These are phyloP conservation scores for Azolla pinnata DNA, from an alignment of 75 land plant genomes.

Conservation along the genomic window DNA sequence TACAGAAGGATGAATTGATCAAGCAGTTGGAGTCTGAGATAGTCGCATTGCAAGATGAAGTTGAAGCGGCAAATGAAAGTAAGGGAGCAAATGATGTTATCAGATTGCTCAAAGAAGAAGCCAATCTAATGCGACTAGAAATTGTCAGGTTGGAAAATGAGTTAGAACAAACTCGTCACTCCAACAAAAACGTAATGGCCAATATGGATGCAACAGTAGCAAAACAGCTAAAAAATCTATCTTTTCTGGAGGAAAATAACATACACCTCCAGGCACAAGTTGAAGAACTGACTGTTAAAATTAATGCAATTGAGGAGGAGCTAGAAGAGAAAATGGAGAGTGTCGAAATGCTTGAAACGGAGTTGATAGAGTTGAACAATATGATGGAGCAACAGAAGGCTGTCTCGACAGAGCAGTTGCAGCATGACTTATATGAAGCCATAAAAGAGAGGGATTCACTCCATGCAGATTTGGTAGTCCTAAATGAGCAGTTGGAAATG, in stretches of 20 bases:
- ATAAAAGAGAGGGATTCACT: slow-evolving; percentile 49
- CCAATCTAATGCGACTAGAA: neutral
- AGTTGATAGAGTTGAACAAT: slow-evolving; percentile 34
- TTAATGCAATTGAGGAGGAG: slow-evolving; percentile 14
- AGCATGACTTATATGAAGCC: slow-evolving; percentile 32
- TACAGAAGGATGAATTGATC: slow-evolving; percentile 17
- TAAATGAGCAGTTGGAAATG: slow-evolving; percentile 70
- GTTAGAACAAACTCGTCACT: no score
- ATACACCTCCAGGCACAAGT: slow-evolving; percentile 21
- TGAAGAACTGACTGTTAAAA: slow-evolving; percentile 29
- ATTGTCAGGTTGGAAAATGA: neutral
- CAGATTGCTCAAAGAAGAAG: neutral
- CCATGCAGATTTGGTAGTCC: slow-evolving; percentile 27
- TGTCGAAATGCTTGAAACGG: slow-evolving; percentile 52
- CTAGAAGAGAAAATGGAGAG: slow-evolving; percentile 5
- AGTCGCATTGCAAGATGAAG: neutral
- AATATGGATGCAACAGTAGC: neutral
- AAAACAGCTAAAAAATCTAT: slow-evolving; percentile 17
- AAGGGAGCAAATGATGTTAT: neutral
- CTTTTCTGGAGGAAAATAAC: slow-evolving; percentile 18
- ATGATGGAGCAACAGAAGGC: slow-evolving; percentile 39
- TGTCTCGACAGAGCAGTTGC: slow-evolving; percentile 27
- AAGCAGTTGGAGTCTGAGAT: neutral
- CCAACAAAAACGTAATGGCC: no score
- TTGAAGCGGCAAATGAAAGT: neutral